Base-by-base conservation (phyloP, 140 eudicot genomes). In the Ambrosia hybrid region DNA sequence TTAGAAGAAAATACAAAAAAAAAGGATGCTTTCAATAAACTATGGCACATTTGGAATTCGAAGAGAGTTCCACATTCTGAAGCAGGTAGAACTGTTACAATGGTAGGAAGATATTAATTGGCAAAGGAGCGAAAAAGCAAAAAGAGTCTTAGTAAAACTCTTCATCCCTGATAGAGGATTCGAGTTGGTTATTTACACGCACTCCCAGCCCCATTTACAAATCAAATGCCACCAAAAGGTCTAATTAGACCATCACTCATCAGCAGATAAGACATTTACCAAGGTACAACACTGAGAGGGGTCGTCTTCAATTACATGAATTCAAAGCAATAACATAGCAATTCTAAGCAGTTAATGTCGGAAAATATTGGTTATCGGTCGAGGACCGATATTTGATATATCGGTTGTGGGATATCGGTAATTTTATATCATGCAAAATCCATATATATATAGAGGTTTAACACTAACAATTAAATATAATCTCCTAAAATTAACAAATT, bases 1-100 rank as follows among this genome's bases (percentile, higher is more conserved):
- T 79, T 66, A 57, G 48, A 65, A 9, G 34, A n/a, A 43, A 41
- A 77, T n/a, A 17, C 56, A 65, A 14, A 70, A 39, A 39, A 52
- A 17, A 8, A 21, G 17, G 17, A 52, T 63, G 51, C 64, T 45
- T 45, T 69, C 48, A 66, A 52, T n/a, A 63, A n/a, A 52, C 41
- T 36, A 64, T 36, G 51, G 33, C 52, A 53, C 14, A 74, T 55
- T 2, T 41, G 17, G 45, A 55, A 53, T 55, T 2, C 21, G 17
- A 33, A 55, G 43, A 17, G 57, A 55, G 38, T 49, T 38, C 51
- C 37, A 65, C 41, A 56, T 75, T 53, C 66, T n/a, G 58, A 76
- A 45, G 39, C 74, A 67, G 17, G 68, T 46, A 65, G 65, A 74
- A 21, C 52, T 13, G 46, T 56, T 67, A 15, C 63, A 33, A 45